These are phyloP conservation scores for Deakozyma indianensis DNA, from an alignment of 805 yeast genomes.

Conservation along the genomic window DNA sequence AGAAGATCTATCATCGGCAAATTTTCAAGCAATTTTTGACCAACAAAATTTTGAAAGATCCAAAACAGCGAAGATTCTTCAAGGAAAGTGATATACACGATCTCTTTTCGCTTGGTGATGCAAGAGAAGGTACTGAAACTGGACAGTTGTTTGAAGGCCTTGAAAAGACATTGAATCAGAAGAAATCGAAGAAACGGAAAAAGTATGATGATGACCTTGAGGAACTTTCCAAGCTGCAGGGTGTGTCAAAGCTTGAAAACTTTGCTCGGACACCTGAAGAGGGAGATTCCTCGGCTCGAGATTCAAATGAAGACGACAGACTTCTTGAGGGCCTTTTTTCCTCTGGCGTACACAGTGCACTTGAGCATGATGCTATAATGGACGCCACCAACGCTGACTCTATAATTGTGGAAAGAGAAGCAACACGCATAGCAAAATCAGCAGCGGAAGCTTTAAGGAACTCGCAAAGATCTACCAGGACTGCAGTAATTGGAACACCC, in stretches of 20 bases:
- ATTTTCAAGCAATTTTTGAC: conserved; percentile 90
- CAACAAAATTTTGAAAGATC: conserved; percentile 87
- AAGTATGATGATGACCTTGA: conserved; percentile 22
- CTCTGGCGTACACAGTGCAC: conserved; percentile 55
- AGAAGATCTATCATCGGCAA: conserved; percentile 91
- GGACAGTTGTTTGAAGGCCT: conserved; percentile 45
- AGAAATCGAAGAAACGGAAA: conserved; percentile 17
- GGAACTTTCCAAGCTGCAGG: conserved; percentile 9
- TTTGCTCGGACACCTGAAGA: conserved; percentile 35
- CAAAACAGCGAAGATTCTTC: conserved; percentile 85
- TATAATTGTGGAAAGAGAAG: conserved; percentile 47
- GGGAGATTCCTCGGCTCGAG: conserved; percentile 23
- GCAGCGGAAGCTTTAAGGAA: conserved; percentile 44
- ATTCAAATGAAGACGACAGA: conserved; percentile 33
- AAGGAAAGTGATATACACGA: conserved; percentile 87
- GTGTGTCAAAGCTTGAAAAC: conserved; percentile 40
- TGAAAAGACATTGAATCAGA: conserved; percentile 24
- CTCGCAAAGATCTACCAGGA: conserved; percentile 40
- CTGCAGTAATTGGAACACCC: conserved; percentile 56
- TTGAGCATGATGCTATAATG: conserved; percentile 68
- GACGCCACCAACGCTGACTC: conserved; percentile 39
- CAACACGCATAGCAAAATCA: conserved; percentile 41
- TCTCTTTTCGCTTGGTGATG: conserved; percentile 69
- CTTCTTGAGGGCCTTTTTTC: conserved; percentile 67
- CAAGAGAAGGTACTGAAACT: conserved; percentile 46